These are phyloP conservation scores for Calonectria hawksworthii DNA, from an alignment of 2,329 filamentous ascomycete species.

Conservation along the genomic window DNA sequence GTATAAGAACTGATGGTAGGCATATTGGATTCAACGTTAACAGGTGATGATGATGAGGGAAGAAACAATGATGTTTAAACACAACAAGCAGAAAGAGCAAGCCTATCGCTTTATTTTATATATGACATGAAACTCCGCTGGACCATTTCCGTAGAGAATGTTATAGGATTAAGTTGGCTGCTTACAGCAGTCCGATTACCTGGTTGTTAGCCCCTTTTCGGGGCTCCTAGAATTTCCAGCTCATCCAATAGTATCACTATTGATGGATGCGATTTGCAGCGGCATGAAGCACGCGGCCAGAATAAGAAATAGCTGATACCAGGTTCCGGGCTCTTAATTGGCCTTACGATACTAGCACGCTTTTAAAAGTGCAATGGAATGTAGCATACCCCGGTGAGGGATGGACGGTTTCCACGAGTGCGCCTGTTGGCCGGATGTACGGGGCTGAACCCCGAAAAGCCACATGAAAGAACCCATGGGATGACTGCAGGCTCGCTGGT, in stretches of 20 bases:
- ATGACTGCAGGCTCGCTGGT: too few relatives aligned
- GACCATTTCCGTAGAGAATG: too few relatives aligned
- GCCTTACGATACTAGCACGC: neutral
- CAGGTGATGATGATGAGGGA: neutral
- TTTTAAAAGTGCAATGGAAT: conserved; percentile 1
- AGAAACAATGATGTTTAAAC: neutral
- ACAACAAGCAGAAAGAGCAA: neutral
- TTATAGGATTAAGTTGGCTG: neutral
- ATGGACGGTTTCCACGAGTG: neutral
- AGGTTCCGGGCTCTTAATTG: neutral
- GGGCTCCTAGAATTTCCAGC: neutral
- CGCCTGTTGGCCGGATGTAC: neutral
- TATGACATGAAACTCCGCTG: too few relatives aligned
- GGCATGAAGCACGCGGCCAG: neutral
- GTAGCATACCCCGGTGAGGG: neutral
- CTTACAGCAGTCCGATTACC: neutral
- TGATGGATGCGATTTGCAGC: neutral
- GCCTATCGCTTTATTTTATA: neutral
- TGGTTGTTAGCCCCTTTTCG: neutral
- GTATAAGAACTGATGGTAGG: neutral
- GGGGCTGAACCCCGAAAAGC: neutral
- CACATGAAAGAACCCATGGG: neutral
- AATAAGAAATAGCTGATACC: neutral
- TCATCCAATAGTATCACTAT: neutral
- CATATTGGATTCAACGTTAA: neutral